Conservation (phyloP, 2,329 filamentous ascomycete genomes). For the Rachicladosporium sp. region DNA sequence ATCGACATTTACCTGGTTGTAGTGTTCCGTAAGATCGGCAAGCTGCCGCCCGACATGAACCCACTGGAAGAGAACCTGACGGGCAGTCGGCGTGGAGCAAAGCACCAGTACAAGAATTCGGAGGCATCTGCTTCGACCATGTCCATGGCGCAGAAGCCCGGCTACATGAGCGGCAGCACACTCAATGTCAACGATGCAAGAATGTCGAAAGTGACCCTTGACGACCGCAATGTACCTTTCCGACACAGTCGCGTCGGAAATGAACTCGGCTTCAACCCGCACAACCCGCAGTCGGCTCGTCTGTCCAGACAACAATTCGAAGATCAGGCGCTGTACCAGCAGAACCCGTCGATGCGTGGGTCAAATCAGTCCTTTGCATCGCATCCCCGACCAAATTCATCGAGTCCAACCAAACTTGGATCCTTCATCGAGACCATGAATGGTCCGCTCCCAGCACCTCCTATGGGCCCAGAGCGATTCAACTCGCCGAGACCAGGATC, state of each 20-base stretch:
- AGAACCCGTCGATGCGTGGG: slow-evolving; percentile 23
- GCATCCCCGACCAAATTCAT: background rate
- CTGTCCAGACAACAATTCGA: slow-evolving; percentile 42
- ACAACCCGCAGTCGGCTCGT: slow-evolving; percentile 38
- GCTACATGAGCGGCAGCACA: slow-evolving; percentile 35
- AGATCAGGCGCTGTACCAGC: slow-evolving; percentile 27
- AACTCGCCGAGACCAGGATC: too few species aligned
- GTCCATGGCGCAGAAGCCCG: slow-evolving; percentile 47
- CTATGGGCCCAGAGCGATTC: too few species aligned
- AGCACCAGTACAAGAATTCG: slow-evolving; percentile 64
- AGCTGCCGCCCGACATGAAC: slow-evolving; percentile 87
- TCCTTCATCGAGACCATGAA: too few species aligned
- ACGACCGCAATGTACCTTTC: slow-evolving; percentile 55
- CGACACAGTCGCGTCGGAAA: slow-evolving; percentile 62
- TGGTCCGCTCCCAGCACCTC: too few species aligned
- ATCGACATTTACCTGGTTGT: slow-evolving; percentile 64
- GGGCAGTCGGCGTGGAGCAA: slow-evolving; percentile 39
- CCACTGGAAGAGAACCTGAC: slow-evolving; percentile 80
- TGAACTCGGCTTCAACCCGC: slow-evolving; percentile 40
- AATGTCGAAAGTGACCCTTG: slow-evolving; percentile 27
- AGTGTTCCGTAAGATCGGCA: slow-evolving; percentile 69
- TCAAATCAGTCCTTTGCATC: slow-evolving; percentile 18
- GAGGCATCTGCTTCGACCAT: slow-evolving; percentile 33
- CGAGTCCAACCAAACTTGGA: too few species aligned
- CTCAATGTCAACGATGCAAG: slow-evolving; percentile 26